phyloP scores from a whole-genome alignment of 2,329 filamentous ascomycete genomes.

The Neurospora crassa region DNA sequence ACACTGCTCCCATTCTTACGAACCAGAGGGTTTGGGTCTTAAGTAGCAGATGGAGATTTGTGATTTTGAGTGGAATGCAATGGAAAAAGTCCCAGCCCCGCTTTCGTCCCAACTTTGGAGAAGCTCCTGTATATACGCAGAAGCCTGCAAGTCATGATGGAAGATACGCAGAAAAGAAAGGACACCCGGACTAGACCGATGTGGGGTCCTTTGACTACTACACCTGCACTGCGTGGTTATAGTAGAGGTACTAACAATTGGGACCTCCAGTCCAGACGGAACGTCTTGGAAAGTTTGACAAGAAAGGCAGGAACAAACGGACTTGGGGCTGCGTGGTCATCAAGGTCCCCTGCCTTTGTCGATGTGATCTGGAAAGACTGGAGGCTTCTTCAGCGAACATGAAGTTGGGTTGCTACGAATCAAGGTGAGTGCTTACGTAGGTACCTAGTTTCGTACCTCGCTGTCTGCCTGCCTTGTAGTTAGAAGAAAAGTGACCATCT shows the following conservation, averaged over 20 bases:
- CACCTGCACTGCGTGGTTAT: too few species aligned
- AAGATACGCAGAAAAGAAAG: neutral
- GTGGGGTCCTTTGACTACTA: neutral
- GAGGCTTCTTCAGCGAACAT: neutral
- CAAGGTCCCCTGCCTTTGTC: neutral
- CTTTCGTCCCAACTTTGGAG: neutral
- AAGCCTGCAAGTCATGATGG: neutral
- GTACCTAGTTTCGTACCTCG: neutral
- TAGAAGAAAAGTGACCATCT: neutral
- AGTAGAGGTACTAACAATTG: too few species aligned
- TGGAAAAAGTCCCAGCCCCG: neutral
- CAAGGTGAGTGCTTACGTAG: neutral
- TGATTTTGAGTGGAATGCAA: neutral
- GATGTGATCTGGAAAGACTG: neutral
- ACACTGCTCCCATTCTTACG: too few species aligned
- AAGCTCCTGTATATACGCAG: neutral
- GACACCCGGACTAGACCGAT: neutral
- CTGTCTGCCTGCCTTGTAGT: neutral
- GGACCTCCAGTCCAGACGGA: too few species aligned
- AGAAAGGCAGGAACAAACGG: neutral
- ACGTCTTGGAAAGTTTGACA: too few species aligned
- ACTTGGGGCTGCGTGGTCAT: neutral
- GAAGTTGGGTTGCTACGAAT: neutral
- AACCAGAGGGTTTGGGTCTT: neutral
- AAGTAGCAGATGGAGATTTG: neutral